Evolutionary conservation across 2,329 filamentous ascomycete genomes (phyloP).

Genomic region (Fusarium tricinctum): DNA sequence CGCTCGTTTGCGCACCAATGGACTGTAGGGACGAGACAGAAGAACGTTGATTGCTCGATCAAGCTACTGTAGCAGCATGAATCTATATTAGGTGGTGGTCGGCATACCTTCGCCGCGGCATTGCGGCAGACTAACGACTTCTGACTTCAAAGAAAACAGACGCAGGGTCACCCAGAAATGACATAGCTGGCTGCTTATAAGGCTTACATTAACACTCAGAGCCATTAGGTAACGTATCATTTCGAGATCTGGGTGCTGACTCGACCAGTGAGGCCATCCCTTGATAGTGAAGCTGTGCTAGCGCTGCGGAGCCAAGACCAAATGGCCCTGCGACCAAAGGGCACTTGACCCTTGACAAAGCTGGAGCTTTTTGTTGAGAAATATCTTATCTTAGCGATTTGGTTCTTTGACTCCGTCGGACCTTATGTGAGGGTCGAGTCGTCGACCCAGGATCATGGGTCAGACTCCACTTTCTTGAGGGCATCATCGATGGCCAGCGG

Average conservation of each 20-base stretch:
- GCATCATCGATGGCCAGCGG: too few species aligned
- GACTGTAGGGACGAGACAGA: slow-evolving; percentile 7
- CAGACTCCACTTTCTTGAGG: not conserved
- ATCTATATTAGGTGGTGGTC: slow-evolving; percentile 17
- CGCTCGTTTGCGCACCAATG: slow-evolving; percentile 39
- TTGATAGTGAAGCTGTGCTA: slow-evolving; percentile 16
- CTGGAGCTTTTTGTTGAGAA: slow-evolving; percentile 9
- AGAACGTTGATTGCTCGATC: slow-evolving; percentile 25
- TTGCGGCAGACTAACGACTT: slow-evolving; percentile 5
- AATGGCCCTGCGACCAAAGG: slow-evolving; percentile 32
- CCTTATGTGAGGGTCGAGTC: not conserved
- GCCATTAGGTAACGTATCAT: slow-evolving; percentile 40
- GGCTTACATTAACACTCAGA: slow-evolving; percentile 20
- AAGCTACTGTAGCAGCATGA: slow-evolving; percentile 16
- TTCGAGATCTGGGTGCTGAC: slow-evolving; percentile 32
- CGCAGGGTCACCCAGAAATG: slow-evolving; percentile 22
- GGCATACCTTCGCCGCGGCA: slow-evolving; percentile 6
- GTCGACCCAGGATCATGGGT: not conserved
- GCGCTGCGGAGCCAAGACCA: slow-evolving; percentile 24
- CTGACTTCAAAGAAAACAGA: not conserved
- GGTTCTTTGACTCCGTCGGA: not conserved
- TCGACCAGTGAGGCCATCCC: slow-evolving; percentile 31
- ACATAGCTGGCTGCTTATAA: slow-evolving; percentile 33
- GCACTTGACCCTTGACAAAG: slow-evolving; percentile 13
- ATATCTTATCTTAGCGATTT: not conserved